These are phyloP conservation scores for Nakazawaea siamensis DNA, from an alignment of 805 yeast species.

Conservation along the genomic window DNA sequence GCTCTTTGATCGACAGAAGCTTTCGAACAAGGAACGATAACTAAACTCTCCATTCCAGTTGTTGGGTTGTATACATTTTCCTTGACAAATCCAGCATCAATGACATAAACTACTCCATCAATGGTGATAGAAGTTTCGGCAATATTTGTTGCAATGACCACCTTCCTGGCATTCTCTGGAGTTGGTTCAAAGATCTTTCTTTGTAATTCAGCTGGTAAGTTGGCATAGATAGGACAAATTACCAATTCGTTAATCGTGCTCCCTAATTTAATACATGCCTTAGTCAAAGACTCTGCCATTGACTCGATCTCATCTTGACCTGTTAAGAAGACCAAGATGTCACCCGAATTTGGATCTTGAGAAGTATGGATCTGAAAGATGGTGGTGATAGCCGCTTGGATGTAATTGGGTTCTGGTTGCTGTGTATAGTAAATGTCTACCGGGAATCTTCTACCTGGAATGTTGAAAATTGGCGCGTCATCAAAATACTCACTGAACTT, in stretches of 20 bases:
- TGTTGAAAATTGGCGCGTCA: constrained; percentile 76
- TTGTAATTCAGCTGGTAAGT: constrained; percentile 81
- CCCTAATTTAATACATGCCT: constrained; percentile 59
- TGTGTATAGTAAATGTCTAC: constrained; percentile 79
- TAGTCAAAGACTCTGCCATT: constrained; percentile 61
- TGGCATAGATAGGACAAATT: constrained; percentile 85
- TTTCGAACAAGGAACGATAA: constrained; percentile 81
- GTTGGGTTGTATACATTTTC: constrained; percentile 84
- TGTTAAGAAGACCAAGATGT: constrained; percentile 82
- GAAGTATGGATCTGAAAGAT: constrained; percentile 79
- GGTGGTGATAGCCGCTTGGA: constrained; percentile 84
- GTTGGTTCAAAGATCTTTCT: constrained; percentile 79
- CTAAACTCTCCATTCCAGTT: constrained; percentile 81
- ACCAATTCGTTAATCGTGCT: constrained; percentile 51
- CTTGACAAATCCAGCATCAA: constrained; percentile 93
- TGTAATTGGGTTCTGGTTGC: constrained; percentile 85
- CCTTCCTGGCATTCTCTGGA: constrained; percentile 70
- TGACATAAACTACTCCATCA: constrained; percentile 90
- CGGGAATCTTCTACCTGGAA: constrained; percentile 92
- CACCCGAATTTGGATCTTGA: constrained; percentile 56
- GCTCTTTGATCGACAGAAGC: constrained; percentile 97
- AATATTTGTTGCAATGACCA: constrained; percentile 90
- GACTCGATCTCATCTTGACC: constrained; percentile 96
- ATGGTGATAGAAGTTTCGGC: constrained; percentile 97
- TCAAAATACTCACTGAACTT: constrained; percentile 77